Evolutionary conservation across 2,329 filamentous ascomycete species (phyloP), one percentile per base, ranked within the genome.

Genomic region (Penicillium freii): DNA sequence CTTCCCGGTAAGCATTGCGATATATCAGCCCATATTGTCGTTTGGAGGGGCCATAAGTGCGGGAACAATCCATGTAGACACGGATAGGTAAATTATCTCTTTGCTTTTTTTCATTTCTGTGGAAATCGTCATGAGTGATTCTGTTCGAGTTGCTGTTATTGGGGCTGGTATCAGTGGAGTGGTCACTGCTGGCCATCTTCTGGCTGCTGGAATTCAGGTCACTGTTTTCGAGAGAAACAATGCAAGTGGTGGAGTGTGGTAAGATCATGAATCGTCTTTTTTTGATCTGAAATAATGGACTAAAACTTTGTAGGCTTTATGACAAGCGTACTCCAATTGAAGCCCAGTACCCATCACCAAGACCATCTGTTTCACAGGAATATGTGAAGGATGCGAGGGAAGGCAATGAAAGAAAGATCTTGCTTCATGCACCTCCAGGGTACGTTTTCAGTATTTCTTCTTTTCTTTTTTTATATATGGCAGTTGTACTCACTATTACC

Each of bases 211-310:
- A 0, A 54, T 82, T 5, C 73, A 83, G 9, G 80, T 84, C 1
- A 80, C 77, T 0, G 77, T 86, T 0, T 85, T 81, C 60, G 83
- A 86, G 60, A 74, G 84, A 53, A 80, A 77, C 5, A 72, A 73
- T 52, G 76, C 73, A 17, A 75, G 78, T n/a, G 83, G 84, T 2
- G 83, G 84, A 15, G 77, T 84, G 29, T 86, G 84, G 83, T 83
- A 72, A 49, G 75, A 63, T 17, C 2, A 4, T 8, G 23, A 17
- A 45, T 11, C 5, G 13, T n/a, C 15, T n/a, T 13, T 36, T 17
- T 17, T 34, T 11, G 5, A 13, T 7, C 5, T 31, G 29, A 3
- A 36, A 33, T 2, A 15, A 19, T 42, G 48, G 40, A 59, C 43
- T 23, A 34, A 46, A 5, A 2, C 1, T 13, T 36, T 29, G 13